Conservation (phyloP, 148 eudicot genomes). For the Rhododendron griersonianum region DNA sequence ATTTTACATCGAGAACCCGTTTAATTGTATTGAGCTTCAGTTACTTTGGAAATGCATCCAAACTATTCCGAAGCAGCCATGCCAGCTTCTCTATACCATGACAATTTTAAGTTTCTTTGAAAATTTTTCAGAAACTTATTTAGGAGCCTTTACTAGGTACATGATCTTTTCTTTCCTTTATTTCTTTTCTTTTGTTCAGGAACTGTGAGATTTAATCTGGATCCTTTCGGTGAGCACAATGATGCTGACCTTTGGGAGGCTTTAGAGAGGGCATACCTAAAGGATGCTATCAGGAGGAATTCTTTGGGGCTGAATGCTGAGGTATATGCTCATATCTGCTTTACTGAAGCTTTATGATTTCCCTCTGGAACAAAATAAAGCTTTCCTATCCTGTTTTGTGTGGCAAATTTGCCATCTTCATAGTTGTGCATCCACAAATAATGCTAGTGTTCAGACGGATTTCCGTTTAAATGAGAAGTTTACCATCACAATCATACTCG, state of each 20-base stretch:
- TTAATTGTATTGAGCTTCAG: background rate
- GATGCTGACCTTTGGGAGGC: slow-evolving; percentile 98
- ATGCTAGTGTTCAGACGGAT: background rate
- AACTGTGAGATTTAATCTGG: slow-evolving; percentile 87
- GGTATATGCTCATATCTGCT: slow-evolving; percentile 37
- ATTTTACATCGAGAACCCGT: background rate
- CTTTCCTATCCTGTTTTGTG: background rate
- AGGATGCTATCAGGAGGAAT: slow-evolving; percentile 84
- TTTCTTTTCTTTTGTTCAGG: slow-evolving; percentile 35
- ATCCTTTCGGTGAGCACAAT: slow-evolving; percentile 89
- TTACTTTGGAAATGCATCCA: background rate
- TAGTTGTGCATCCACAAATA: background rate
- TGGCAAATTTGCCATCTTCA: background rate
- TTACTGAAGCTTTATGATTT: background rate
- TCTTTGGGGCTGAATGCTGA: slow-evolving; percentile 78
- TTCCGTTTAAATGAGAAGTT: background rate
- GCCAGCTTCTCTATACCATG: background rate
- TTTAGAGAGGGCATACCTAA: slow-evolving; percentile 84
- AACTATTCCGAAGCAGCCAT: background rate
- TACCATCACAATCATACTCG: background rate
- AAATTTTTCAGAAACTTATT: background rate
- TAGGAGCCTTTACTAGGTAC: background rate
- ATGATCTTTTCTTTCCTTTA: background rate
- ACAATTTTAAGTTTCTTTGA: background rate
- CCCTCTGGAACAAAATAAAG: background rate